Evolutionary conservation across 2,329 filamentous ascomycete species (phyloP), one percentile per base, ranked within the genome.

Genomic region (Fusarium torulosum): DNA sequence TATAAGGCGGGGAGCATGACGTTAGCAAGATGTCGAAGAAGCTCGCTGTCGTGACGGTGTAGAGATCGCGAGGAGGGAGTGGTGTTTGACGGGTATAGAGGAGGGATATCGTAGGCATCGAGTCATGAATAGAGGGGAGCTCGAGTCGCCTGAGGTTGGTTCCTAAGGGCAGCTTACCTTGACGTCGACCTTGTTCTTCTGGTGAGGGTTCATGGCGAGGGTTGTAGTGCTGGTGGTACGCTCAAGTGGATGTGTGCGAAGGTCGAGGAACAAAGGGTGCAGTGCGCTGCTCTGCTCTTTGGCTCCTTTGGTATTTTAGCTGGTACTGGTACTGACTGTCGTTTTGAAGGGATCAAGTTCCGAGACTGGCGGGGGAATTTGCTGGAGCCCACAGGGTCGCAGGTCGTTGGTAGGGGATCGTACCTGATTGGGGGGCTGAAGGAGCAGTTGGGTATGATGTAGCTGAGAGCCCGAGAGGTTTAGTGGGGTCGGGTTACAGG

Each of bases 111-210:
- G 29, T 20, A 37, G 57, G 40, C 21, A 57, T 55, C 41, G 66
- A 67, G 58, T 59, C 62, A 70, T 55, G 50, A 50, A 55, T 35
- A 41, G 43, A 61, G 33, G 58, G 59, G 53, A 65, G 43, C 50
- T 52, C 44, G 54, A 66, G 45, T 51, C 55, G 54, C 57, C 58
- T 63, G 59, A 65, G 58, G 62, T 50, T 64, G 64, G 47, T 61
- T 69, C 53, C 50, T 27, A 50, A 57, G 57, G 53, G 67, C 61
- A 43, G 87, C 92, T 84, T 84, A 97, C 96, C 85, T 88, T 94
- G 82, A 97, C 87, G 82, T 99, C 96, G 76, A 98, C 87, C 86
- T 99, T 98, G 87, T 97, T 97, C 87, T 97, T 94, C 86, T 97
- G 93, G 80, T 94, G 93, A 74, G 95, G 95, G 80, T 97, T 97